Evolutionary conservation across 371 early-diverging fungal species (phyloP).

Genomic region (Actinomucor elegans): DNA sequence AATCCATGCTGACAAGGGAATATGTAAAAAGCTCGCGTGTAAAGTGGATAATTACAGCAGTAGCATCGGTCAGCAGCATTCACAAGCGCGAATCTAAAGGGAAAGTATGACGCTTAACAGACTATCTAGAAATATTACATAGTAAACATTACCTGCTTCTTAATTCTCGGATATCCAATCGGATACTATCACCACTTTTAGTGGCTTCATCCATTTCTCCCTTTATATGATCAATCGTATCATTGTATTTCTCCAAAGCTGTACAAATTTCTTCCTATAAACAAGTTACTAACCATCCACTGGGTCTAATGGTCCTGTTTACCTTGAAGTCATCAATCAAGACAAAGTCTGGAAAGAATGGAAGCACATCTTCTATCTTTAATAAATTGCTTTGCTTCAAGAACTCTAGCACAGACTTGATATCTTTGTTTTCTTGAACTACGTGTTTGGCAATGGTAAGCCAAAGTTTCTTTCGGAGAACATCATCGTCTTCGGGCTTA

Average conservation of each 20-base stretch:
- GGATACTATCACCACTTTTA: slow-evolving; percentile 75
- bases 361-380: slow-evolving; percentile 93
- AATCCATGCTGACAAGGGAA: slow-evolving; percentile 96
- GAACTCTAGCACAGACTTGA: slow-evolving; percentile 60
- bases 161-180: slow-evolving; percentile 76
- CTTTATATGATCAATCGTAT: slow-evolving; percentile 78
- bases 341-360: slow-evolving; percentile 94
- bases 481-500: slow-evolving; percentile 76
- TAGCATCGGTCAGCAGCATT: slow-evolving; percentile 81
- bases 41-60: slow-evolving; percentile 71
- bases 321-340: slow-evolving; percentile 94
- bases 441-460: slow-evolving; percentile 89
- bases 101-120: too few species aligned
- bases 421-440: slow-evolving; percentile 77
- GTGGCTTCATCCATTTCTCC: slow-evolving; percentile 92
- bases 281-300: too few species aligned
- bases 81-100: slow-evolving; percentile 79
- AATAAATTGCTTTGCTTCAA: slow-evolving; percentile 78
- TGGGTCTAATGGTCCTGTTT: too few species aligned
- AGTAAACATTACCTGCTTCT: slow-evolving; percentile 68
- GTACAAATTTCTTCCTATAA: slow-evolving; percentile 83
- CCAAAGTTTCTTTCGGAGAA: slow-evolving; percentile 87
- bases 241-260: slow-evolving; percentile 85
- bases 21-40: slow-evolving; percentile 86
- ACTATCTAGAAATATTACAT: too few species aligned